Conservation (phyloP, 345 rosid genomes). For the Anacardium occidentale region DNA sequence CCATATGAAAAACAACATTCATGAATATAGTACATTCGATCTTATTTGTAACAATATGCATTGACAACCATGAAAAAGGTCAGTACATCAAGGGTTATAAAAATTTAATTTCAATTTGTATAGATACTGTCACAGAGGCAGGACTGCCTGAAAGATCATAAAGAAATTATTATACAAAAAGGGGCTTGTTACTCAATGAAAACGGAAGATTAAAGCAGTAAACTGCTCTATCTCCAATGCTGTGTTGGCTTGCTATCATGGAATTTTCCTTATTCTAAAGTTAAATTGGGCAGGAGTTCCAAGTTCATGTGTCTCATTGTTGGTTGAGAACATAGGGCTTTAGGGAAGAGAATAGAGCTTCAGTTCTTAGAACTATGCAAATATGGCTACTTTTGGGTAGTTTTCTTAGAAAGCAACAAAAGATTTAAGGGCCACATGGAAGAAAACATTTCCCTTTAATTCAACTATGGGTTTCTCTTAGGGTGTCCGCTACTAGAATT, state of each 20-base stretch:
- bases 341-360: not conserved
- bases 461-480: not conserved
- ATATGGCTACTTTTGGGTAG: too few relatives aligned
- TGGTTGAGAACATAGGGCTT: too few relatives aligned
- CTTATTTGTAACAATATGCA: not conserved
- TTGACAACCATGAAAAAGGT: not conserved
- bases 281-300: not conserved
- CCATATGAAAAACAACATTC: conserved; percentile 1
- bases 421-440: too few relatives aligned
- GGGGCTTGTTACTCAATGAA: not conserved
- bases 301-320: not conserved
- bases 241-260: not conserved
- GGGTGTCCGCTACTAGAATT: not conserved
- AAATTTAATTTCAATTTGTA: not conserved
- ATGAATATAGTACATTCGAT: not conserved
- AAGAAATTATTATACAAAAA: not conserved
- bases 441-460: too few relatives aligned
- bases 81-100: not conserved
- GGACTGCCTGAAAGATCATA: not conserved
- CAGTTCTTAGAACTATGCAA: too few relatives aligned
- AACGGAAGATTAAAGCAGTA: not conserved
- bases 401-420: too few relatives aligned
- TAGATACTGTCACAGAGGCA: not conserved
- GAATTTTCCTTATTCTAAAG: not conserved
- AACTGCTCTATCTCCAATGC: not conserved